These are phyloP conservation scores for Plasmodium vinckei DNA, from an alignment of 169 alveolate genomes.

Conservation along the genomic window DNA sequence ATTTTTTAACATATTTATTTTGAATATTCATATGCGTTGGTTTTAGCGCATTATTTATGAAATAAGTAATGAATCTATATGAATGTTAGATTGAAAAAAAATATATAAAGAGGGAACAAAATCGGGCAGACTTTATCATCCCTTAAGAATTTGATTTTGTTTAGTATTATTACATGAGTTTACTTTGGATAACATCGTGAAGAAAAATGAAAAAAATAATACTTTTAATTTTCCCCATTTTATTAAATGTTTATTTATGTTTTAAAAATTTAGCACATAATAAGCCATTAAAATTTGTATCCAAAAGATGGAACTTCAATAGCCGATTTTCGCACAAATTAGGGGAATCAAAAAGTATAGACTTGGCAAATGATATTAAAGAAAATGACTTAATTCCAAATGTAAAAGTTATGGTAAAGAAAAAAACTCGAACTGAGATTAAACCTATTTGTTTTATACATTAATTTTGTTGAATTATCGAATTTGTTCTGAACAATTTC, in stretches of 20 bases:
- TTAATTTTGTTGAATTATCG: too few relatives aligned
- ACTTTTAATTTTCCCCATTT: constrained; percentile 3
- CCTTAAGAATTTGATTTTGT: background rate
- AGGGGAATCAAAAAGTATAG: constrained; percentile 58
- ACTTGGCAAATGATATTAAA: constrained; percentile 68
- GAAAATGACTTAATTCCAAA: constrained; percentile 74
- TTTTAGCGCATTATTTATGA: too few relatives aligned
- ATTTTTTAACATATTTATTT: too few relatives aligned
- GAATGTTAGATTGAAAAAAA: too few relatives aligned
- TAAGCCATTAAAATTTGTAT: constrained; percentile 23
- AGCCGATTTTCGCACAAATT: constrained; percentile 34
- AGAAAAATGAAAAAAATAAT: constrained; percentile 34
- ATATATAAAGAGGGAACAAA: too few relatives aligned
- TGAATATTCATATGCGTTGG: too few relatives aligned
- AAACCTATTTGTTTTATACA: too few relatives aligned
- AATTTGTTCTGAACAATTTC: too few relatives aligned
- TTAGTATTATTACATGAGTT: background rate
- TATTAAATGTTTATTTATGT: constrained; percentile 32
- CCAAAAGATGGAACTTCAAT: constrained; percentile 34
- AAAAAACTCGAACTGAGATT: background rate
- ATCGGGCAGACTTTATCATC: background rate
- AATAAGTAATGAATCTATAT: too few relatives aligned
- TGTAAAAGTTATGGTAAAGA: constrained; percentile 69
- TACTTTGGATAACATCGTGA: background rate
- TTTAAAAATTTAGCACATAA: constrained; percentile 34